Evolutionary conservation across 2,329 filamentous ascomycete genomes (phyloP), one percentile per base, ranked within the genome.

Genomic region (Botrytis deweyae): DNA sequence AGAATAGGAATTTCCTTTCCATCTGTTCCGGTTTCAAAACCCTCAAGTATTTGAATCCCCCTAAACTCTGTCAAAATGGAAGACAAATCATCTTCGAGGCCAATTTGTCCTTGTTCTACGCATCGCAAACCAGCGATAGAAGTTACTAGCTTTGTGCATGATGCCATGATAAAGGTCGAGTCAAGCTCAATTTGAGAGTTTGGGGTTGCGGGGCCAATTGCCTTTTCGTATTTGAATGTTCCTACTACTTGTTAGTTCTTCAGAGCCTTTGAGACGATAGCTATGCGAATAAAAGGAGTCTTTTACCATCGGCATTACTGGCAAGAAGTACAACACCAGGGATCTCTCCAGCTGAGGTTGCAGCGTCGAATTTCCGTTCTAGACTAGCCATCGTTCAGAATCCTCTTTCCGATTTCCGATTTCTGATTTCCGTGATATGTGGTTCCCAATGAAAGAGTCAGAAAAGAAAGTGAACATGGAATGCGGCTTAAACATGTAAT

Each of bases 111-210:
- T 70, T 84, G 81, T 77, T 89, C 88, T 1, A 89, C 87, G 0
- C 88, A 84, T 78, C 89, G 88, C 86, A 90, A 86, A 44, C 82
- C 85, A 0, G 87, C 86, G 16, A 89, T 78, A 0, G 83, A 85
- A 0, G 84, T 82, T 7, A 89, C 79, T 80, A 89, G 83, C 80
- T 90, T 89, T 22, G 88, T 88, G 77, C 86, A 88, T 0, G 86
- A 88, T 0, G 88, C 88, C 7, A 89, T 82, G 86, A 85, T 88
- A 77, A 90, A 92, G 0, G 89, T 82, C 10, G 84, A 88, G 59
- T 92, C 89, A 0, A 89, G 81, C 0, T 86, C 86, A 86, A 92
- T 89, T 3, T 86, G 83, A 66, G 88, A 85, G 12, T 89, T 84
- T 84, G 86, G 76, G 25, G 80, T 80, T 1, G 79, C 79, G 4